Evolutionary conservation across 2,329 filamentous ascomycete species (phyloP).

Genomic region (Cladophialophora yegresii): DNA sequence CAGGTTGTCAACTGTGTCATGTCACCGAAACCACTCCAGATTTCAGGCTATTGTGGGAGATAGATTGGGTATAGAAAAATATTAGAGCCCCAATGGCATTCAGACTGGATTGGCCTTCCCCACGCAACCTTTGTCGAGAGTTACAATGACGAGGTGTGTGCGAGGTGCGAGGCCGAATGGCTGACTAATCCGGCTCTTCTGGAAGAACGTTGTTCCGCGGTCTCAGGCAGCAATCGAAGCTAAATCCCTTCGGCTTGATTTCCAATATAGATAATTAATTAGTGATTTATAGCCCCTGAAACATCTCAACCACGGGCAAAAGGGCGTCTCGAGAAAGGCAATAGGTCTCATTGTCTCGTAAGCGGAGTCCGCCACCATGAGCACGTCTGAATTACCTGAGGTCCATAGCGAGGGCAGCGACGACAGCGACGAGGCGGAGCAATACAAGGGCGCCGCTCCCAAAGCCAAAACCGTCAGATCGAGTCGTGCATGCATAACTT

Average conservation of each 20-base stretch:
- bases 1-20: neutral
- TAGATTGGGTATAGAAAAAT: neutral
- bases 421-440: slow-evolving; percentile 29
- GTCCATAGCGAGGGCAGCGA: slow-evolving; percentile 28
- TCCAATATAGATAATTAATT: neutral
- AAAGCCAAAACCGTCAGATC: slow-evolving; percentile 23
- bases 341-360: neutral
- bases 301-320: neutral
- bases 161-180: too few species aligned
- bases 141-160: neutral
- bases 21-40: neutral
- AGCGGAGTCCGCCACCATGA: neutral
- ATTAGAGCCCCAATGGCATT: neutral
- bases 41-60: neutral
- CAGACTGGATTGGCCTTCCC: neutral
- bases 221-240: slow-evolving; percentile 4
- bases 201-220: neutral
- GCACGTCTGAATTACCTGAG: slow-evolving; percentile 9
- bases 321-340: neutral
- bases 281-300: neutral
- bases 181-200: neutral
- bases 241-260: neutral
- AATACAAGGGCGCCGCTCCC: slow-evolving; percentile 6
- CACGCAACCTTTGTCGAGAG: neutral
- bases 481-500: slow-evolving; percentile 69